phyloP scores from a whole-genome alignment of 2,329 filamentous ascomycete species.

The Venturiaceae sp. region DNA sequence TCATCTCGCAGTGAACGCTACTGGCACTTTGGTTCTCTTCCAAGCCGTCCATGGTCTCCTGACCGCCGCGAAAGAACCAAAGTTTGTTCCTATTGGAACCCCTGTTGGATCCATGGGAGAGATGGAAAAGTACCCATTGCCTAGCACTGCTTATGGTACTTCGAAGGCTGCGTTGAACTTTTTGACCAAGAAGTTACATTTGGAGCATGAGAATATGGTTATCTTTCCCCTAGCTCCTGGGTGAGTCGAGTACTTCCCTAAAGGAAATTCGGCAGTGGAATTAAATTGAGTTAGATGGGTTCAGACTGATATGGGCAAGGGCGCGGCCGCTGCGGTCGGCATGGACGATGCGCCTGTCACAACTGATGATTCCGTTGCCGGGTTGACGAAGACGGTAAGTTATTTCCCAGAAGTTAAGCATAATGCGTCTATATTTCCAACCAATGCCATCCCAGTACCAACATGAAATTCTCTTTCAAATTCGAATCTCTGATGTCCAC shows the following conservation, averaged over 20 bases:
- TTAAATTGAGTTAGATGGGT: slow-evolving; percentile 19
- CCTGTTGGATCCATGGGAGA: slow-evolving; percentile 14
- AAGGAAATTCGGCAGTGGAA: not conserved
- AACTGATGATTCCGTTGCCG: slow-evolving; percentile 18
- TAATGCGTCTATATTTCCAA: not conserved
- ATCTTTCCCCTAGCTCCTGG: slow-evolving; percentile 22
- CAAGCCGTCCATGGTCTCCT: slow-evolving; percentile 31
- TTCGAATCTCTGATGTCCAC: too few species aligned
- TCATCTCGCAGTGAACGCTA: slow-evolving; percentile 23
- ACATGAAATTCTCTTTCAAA: too few species aligned
- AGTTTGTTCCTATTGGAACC: slow-evolving; percentile 31
- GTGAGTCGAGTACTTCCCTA: slow-evolving; percentile 13
- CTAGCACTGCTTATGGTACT: slow-evolving; percentile 32
- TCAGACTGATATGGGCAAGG: slow-evolving; percentile 33
- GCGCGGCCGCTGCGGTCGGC: slow-evolving; percentile 21
- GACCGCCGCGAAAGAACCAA: slow-evolving; percentile 19
- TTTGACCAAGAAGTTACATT: slow-evolving; percentile 25
- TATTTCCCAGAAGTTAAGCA: not conserved
- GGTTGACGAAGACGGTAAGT: not conserved
- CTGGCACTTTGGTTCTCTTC: slow-evolving; percentile 17
- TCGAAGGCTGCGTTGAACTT: slow-evolving; percentile 33
- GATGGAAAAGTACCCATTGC: slow-evolving; percentile 15
- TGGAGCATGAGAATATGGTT: slow-evolving; percentile 19
- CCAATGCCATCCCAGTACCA: too few species aligned
- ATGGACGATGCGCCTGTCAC: slow-evolving; percentile 23